Evolutionary conservation across 2,329 filamentous ascomycete species (phyloP).

Genomic region (Fusarium goolgardi): DNA sequence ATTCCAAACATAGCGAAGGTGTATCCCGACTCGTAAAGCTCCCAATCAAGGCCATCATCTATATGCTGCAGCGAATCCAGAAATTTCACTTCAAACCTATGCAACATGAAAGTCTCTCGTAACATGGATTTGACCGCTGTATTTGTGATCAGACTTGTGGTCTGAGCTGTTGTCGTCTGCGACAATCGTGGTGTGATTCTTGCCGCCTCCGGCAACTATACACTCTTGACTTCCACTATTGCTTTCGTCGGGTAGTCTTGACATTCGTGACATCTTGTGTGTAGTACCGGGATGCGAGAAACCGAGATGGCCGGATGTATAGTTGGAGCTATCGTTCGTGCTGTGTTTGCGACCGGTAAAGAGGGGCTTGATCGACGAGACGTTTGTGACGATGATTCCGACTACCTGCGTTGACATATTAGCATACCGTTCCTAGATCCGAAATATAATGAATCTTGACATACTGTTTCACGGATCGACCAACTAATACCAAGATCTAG

Average conservation of each 20-base stretch:
- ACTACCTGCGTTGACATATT: background rate
- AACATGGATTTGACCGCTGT: background rate
- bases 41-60: too few relatives aligned
- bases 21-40: too few relatives aligned
- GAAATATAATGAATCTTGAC: background rate
- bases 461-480: background rate
- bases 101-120: background rate
- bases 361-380: background rate
- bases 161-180: background rate
- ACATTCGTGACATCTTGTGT: background rate
- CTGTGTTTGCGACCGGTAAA: background rate
- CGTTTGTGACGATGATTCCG: background rate
- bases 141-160: background rate
- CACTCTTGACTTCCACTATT: background rate
- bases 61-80: background rate
- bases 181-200: background rate
- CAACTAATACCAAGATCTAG: background rate
- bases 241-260: background rate
- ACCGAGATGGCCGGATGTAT: background rate
- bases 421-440: rapidly evolving
- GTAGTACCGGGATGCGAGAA: background rate
- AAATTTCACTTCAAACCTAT: background rate
- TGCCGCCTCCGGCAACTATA: background rate
- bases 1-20: too few relatives aligned
- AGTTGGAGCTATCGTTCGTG: background rate